phyloP scores from a whole-genome alignment of 805 yeast genomes.

The Metschnikowia bowlesiae region DNA sequence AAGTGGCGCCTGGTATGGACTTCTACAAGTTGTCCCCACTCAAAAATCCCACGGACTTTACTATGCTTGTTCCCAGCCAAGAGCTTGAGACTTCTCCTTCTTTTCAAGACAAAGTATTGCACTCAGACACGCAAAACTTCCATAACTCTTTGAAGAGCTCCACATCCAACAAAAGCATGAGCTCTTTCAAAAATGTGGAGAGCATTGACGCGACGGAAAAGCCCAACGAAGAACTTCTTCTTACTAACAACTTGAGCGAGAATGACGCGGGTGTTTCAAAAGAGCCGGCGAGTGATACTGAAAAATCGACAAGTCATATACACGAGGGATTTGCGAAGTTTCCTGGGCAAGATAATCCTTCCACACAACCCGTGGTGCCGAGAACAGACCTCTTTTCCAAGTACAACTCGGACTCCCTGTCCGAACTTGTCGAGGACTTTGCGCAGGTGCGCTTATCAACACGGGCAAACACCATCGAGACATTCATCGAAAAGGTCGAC shows the following conservation, averaged over 20 bases:
- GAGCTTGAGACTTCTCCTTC: neutral
- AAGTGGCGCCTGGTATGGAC: conserved; percentile 21
- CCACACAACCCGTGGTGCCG: neutral
- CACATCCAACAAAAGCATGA: neutral
- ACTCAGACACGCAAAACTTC: neutral
- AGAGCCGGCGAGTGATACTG: neutral
- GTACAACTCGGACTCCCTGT: conserved; percentile 6
- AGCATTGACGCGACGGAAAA: neutral
- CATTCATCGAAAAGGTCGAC: conserved; percentile 37
- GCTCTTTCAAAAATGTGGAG: neutral
- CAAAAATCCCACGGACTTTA: conserved; percentile 29
- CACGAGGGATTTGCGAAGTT: neutral
- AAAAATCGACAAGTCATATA: neutral
- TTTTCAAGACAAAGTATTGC: neutral
- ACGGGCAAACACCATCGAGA: conserved; percentile 24
- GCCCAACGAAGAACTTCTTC: neutral
- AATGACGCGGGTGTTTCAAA: neutral
- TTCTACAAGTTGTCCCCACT: conserved; percentile 24
- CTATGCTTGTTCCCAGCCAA: conserved; percentile 26
- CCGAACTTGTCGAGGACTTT: conserved; percentile 16
- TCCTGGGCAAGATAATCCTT: neutral
- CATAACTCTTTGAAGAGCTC: too few species aligned
- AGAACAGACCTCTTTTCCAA: conserved; percentile 7
- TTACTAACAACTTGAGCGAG: neutral
- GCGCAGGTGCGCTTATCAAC: conserved; percentile 17